Conservation (phyloP, 768 basidiomycete genomes). For the Dioszegia crocea region DNA sequence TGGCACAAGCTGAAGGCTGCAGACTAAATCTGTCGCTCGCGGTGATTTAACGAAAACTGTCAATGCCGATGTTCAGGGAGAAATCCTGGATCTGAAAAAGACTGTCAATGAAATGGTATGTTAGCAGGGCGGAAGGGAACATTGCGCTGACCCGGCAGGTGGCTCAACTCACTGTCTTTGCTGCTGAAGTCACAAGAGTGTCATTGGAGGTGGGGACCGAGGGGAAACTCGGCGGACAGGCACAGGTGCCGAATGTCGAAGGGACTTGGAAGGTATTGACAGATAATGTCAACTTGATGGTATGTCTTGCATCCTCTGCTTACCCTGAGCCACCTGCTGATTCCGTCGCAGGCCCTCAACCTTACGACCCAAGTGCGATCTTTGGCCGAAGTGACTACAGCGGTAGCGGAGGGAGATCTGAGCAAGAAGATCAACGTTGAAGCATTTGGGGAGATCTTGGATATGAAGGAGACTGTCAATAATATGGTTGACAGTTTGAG, state of each 20-base stretch:
- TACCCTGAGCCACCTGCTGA: neutral
- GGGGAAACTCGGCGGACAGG: constrained; percentile 84
- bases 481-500: constrained; percentile 91
- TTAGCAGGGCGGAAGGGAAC: neutral
- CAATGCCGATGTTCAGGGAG: constrained; percentile 49
- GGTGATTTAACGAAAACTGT: constrained; percentile 50
- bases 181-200: constrained; percentile 58
- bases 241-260: constrained; percentile 79
- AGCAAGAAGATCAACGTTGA: constrained; percentile 90
- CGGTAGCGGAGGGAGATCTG: constrained; percentile 74
- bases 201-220: constrained; percentile 84
- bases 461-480: constrained; percentile 68
- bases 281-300: constrained; percentile 65
- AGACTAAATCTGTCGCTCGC: constrained; percentile 50
- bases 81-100: constrained; percentile 50
- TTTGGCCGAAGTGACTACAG: constrained; percentile 46
- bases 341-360: constrained; percentile 38
- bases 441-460: constrained; percentile 71
- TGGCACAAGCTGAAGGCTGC: neutral
- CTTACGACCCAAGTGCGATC: constrained; percentile 51
- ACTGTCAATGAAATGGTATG: constrained; percentile 51
- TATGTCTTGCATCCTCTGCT: constrained; percentile 11
- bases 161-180: constrained; percentile 51
- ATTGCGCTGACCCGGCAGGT: constrained; percentile 19
- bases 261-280: constrained; percentile 72